These are phyloP conservation scores for Castanospermum australe DNA, from an alignment of 306 rosid species.

Conservation along the genomic window DNA sequence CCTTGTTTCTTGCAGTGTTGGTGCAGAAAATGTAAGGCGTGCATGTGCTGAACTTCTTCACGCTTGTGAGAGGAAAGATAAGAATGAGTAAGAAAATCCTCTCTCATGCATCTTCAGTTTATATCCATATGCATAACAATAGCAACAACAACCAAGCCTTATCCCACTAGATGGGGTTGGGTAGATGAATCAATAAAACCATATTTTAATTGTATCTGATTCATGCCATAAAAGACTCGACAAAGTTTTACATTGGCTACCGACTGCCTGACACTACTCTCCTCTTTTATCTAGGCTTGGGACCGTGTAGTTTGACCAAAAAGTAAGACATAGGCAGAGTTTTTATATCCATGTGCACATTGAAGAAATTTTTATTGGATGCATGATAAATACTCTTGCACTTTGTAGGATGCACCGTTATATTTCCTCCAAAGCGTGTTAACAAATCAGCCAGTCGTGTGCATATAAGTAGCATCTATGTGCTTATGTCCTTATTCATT, in stretches of 20 bases:
- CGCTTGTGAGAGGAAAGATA: conserved; percentile 15
- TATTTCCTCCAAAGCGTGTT: neutral
- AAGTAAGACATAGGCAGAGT: too few relatives aligned
- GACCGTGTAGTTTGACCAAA: too few relatives aligned
- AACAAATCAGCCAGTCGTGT: neutral
- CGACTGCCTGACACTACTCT: too few relatives aligned
- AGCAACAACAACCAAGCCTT: neutral
- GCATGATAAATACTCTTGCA: neutral
- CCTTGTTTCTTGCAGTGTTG: conserved; percentile 19
- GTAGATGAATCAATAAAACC: too few relatives aligned
- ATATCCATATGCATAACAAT: neutral
- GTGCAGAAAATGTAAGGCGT: conserved; percentile 23
- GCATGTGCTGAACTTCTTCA: conserved; percentile 28
- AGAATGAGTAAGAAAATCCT: conserved; percentile 24
- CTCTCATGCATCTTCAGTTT: neutral
- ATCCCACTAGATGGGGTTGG: too few relatives aligned
- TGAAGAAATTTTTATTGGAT: neutral
- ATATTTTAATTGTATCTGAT: too few relatives aligned
- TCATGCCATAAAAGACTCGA: too few relatives aligned
- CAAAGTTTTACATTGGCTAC: too few relatives aligned
- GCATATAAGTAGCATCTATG: neutral
- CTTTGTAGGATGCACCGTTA: neutral
- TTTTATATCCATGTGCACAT: neutral
- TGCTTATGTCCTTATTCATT: neutral
- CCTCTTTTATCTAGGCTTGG: too few relatives aligned